These are phyloP conservation scores for Paramyrothecium sp. DNA, from an alignment of 2,329 filamentous ascomycete genomes.

Conservation along the genomic window DNA sequence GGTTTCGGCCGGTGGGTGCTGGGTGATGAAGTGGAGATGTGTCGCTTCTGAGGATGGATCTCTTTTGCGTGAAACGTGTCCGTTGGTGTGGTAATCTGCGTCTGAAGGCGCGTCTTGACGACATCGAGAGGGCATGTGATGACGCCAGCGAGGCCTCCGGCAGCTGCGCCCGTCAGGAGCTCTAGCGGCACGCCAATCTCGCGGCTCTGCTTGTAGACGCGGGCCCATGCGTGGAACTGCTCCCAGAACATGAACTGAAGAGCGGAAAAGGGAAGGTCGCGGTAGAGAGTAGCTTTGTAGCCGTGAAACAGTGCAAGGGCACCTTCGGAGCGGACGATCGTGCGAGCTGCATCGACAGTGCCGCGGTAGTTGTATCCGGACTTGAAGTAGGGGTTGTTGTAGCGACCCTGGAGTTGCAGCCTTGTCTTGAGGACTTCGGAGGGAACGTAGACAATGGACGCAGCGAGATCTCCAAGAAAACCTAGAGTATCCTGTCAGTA, in stretches of 20 bases:
- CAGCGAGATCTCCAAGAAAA: slow-evolving; percentile 89
- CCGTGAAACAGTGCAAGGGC: slow-evolving; percentile 86
- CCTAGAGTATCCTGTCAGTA: slow-evolving; percentile 45
- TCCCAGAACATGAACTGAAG: slow-evolving; percentile 98
- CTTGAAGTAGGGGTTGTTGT: slow-evolving; percentile 91
- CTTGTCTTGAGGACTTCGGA: slow-evolving; percentile 98
- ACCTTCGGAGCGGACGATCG: slow-evolving; percentile 81
- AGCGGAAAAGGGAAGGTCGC: slow-evolving; percentile 93
- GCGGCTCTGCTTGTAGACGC: slow-evolving; percentile 71
- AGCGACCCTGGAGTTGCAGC: slow-evolving; percentile 87
- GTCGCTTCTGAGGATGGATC: slow-evolving; percentile 57
- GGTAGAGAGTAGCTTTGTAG: slow-evolving; percentile 94
- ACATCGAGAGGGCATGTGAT: slow-evolving; percentile 96
- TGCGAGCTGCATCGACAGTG: slow-evolving; percentile 79
- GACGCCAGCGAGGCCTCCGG: slow-evolving; percentile 88
- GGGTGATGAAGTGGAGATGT: slow-evolving; percentile 87
- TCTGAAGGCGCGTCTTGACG: slow-evolving; percentile 95
- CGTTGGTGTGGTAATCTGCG: slow-evolving; percentile 63
- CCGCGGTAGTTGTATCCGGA: slow-evolving; percentile 96
- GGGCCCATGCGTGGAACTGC: slow-evolving; percentile 82
- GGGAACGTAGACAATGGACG: slow-evolving; percentile 91
- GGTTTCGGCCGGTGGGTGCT: slow-evolving; percentile 79
- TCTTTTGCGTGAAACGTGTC: slow-evolving; percentile 25
- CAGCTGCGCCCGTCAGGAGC: slow-evolving; percentile 83
- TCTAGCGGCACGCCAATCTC: slow-evolving; percentile 87